Evolutionary conservation across 345 rosid species (phyloP), one percentile per base, ranked within the genome.

Genomic region (Eucalyptus melliodora): DNA sequence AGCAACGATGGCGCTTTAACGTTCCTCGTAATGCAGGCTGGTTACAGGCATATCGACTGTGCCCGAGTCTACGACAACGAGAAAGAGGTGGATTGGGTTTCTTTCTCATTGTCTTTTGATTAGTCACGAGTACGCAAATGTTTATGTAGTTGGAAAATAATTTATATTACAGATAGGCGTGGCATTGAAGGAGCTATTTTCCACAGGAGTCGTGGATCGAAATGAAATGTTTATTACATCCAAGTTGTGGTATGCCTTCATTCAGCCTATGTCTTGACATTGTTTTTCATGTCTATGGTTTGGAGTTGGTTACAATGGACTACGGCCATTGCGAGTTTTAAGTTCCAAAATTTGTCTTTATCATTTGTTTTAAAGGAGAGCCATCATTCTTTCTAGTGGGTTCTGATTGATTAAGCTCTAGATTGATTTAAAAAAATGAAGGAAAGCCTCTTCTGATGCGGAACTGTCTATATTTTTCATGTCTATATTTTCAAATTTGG

Each of bases 31-130:
- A 34, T 92, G 90, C 91, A 94, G 95, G 94, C 93, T 50, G 95
- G 95, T 87, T 95, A 93, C 91, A 90, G 95, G 82, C 95, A 92
- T 26, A 92, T 94, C 17, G 95, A 93, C 49, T 93, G 95, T 87
- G 95, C 95, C 62, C 88, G 44, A 24, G 93, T 91, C 40, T 95
- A 95, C 51, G 93, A 89, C 55, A 95, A 95, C 82, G 95, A 95
- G 88, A 93, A 92, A 72, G 96, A 95, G 93, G 95, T 94, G 51
- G 30, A 37, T 15, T 16, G 62, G 72, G 50, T 42, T 56, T 55
- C 88, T 53, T 51, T 87, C 51, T 17, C 34, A 69, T 37, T 7
- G 15, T 67, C 55, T 83, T 88, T 44, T 15, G 45, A 23, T 69
- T 69, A 40, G 81, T 81, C 67, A 11, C 34, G 40, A 27, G 89